Base-by-base conservation (phyloP, 2,329 filamentous ascomycete genomes). In the Aureobasidium subglaciale region DNA sequence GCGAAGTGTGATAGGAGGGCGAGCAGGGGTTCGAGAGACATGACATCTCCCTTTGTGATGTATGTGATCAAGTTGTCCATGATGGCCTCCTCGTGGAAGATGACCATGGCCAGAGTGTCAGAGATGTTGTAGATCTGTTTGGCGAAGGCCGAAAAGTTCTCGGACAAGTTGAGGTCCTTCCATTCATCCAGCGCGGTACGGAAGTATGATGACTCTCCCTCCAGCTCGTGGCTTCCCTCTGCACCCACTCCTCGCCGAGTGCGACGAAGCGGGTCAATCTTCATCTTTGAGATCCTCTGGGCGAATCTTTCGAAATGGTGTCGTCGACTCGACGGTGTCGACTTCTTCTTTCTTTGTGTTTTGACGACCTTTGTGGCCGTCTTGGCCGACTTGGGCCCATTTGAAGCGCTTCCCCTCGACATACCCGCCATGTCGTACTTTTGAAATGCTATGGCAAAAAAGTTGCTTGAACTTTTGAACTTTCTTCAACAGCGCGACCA, bases 241-340 rank as follows among this genome's bases (percentile, higher is more conserved):
- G 62, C 63, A 22, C 58, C 56, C 9, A 59, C 56, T 22, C 54
- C 54, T 27, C 59, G 58, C 71, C 90, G 88, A 64, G 95, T 87
- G 73, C 86, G 86, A 71, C 93, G 90, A 63, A 99, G 81, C 42
- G 93, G 93, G 66, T 99, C 92, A 73, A 99, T 86, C 73, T 89
- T 93, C 67, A 97, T 82, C 70, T 91, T 93, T 60, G 88, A 83
- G 69, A 97, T 88, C 71, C 95, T 93, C 67, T 86, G 82, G 58
- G 86, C 88, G 73, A 97, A 97, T 60, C 88, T 86, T 73, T 96
- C 87, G 82, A 90, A 97, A 68, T 88, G 82, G 73, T 96, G 89
- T 52, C 89, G 87, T 67, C 89, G 91, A 59, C 86, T 84, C 63
- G 90, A 88, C 49, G 78, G 77, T 24, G 89, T 95, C 61, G 80